Conservation (phyloP, 2,329 filamentous ascomycete species). For the Celoporthe dispersa region DNA sequence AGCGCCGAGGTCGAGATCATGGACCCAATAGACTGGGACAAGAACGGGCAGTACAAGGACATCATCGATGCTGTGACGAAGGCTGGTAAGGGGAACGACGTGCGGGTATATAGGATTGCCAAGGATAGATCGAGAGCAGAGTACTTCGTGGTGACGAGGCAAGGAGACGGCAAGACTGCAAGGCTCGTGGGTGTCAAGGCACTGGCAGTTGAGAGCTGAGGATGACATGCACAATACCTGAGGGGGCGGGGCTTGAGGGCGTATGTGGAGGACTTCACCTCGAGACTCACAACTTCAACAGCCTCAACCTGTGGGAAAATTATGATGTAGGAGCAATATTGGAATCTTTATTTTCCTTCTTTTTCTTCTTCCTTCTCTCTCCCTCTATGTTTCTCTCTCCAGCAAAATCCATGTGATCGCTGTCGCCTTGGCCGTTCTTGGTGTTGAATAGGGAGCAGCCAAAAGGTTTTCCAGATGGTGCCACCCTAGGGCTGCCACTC, state of each 20-base stretch:
- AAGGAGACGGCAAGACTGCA: constrained; percentile 57
- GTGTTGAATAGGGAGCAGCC: background rate
- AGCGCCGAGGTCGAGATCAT: constrained; percentile 67
- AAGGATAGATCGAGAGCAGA: constrained; percentile 68
- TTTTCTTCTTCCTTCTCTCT: background rate
- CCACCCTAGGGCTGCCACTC: background rate
- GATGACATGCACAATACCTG: background rate
- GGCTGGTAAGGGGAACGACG: constrained; percentile 65
- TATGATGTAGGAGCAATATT: background rate
- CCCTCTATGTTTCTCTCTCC: background rate
- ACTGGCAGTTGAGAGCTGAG: constrained; percentile 72
- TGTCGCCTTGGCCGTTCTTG: constrained; percentile 3
- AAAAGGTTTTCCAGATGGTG: background rate
- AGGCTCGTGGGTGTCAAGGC: constrained; percentile 79
- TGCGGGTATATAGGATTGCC: constrained; percentile 75
- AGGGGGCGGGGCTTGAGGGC: background rate
- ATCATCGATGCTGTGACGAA: constrained; percentile 71
- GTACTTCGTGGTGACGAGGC: constrained; percentile 77
- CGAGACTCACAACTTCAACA: background rate
- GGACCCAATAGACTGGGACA: constrained; percentile 74
- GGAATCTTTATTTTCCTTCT: no score
- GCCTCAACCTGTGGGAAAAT: background rate
- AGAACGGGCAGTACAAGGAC: constrained; percentile 68
- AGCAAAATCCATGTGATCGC: background rate
- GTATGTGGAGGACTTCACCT: background rate